Conservation (phyloP, 441 rosid species). For the Sinapis alba region DNA sequence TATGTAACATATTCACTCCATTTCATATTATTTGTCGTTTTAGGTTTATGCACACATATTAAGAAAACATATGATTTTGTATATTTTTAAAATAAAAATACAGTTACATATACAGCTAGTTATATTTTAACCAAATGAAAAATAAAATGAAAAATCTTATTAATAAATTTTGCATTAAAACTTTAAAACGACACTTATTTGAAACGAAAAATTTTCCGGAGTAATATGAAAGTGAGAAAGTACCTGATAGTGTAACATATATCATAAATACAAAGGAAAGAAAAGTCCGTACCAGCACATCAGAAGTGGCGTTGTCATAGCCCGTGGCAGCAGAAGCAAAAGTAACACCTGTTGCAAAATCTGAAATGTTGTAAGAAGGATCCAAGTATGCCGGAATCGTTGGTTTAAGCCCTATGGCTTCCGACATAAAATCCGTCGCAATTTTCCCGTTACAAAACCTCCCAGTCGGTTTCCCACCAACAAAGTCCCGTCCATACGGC, state of each 20-base stretch:
- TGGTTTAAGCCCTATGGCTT: constrained; percentile 53
- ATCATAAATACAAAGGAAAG: not conserved
- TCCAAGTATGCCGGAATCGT: constrained; percentile 62
- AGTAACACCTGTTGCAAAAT: constrained; percentile 65
- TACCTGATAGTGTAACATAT: not conserved
- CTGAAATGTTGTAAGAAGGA: constrained; percentile 54
- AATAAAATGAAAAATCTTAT: no score
- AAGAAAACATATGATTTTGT: no score
- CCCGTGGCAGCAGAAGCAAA: constrained; percentile 77
- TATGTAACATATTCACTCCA: constrained; percentile 7
- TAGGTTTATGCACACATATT: no score
- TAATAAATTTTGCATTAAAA: no score
- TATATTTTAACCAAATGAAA: no score
- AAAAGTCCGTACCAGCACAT: constrained; percentile 50
- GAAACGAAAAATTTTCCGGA: no score
- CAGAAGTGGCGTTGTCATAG: constrained; percentile 65
- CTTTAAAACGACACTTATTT: no score
- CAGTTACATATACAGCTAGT: no score
- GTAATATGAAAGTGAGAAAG: no score
- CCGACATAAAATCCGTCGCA: constrained; percentile 55
- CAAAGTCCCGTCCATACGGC: constrained; percentile 69
- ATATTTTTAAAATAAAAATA: no score
- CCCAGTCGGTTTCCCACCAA: constrained; percentile 54
- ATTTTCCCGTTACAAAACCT: constrained; percentile 66
- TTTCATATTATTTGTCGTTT: no score